Evolutionary conservation across 129 eudicot genomes (phyloP).

Genomic region (Helichrysum umbraculigerum): DNA sequence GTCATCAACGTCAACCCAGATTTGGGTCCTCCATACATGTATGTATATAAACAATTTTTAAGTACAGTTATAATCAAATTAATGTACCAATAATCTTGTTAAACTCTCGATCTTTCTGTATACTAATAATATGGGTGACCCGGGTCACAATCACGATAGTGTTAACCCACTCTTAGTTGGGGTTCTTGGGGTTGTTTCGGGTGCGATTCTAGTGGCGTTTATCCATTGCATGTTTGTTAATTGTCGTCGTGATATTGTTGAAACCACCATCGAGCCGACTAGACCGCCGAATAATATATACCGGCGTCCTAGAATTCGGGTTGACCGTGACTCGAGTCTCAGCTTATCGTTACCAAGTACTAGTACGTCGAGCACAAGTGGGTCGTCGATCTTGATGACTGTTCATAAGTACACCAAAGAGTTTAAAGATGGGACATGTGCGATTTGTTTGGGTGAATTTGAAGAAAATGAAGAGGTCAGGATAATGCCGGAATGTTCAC

Average conservation of each 20-base stretch:
- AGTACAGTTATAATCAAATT: not conserved
- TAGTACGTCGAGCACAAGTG: conserved; percentile 29
- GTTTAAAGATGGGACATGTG: conserved; percentile 46
- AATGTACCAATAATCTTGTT: conserved; percentile 2
- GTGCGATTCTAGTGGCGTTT: conserved; percentile 46
- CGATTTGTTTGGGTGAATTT: conserved; percentile 58
- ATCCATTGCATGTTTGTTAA: conserved; percentile 49
- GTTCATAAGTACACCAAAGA: conserved; percentile 41
- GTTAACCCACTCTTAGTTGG: conserved; percentile 57
- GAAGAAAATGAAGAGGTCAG: conserved; percentile 54
- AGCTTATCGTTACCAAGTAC: conserved; percentile 25
- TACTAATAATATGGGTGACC: conserved; percentile 14
- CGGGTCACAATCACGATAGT: conserved; percentile 18
- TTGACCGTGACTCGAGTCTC: conserved; percentile 15
- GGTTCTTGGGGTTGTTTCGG: conserved; percentile 56
- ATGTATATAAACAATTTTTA: conserved; percentile 10
- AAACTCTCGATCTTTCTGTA: not conserved
- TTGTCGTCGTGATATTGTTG: conserved; percentile 26
- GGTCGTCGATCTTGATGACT: conserved; percentile 26
- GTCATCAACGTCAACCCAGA: conserved; percentile 32
- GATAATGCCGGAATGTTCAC: conserved; percentile 57
- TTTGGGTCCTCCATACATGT: not conserved
- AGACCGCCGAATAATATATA: conserved; percentile 12
- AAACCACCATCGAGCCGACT: conserved; percentile 10
- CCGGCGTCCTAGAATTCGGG: conserved; percentile 4